A percentile compares a stretch with the other conserved stretches of the same genome.
phyloP scores from a whole-genome alignment of 208 protist genomes.

The Wallacemonas sp. region DNA sequence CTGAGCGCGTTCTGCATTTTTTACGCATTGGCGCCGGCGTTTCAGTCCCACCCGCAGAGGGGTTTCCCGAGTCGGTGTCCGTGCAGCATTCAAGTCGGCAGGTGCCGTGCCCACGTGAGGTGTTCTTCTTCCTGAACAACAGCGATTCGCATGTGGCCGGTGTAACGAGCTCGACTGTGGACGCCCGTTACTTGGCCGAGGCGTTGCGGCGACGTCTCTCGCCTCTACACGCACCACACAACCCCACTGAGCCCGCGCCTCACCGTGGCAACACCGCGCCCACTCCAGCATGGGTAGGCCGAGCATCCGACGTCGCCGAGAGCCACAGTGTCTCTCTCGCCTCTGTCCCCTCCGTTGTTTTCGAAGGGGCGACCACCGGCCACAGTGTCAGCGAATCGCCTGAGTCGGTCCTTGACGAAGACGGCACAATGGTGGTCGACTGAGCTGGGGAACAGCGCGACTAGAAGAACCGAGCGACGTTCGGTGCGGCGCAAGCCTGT shows the following conservation, averaged over 20 bases:
- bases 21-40: conserved; percentile 3
- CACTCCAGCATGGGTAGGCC: too few species aligned
- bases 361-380: not conserved
- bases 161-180: conserved; percentile 69
- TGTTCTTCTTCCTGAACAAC: conserved; percentile 84
- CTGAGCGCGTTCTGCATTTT: conserved; percentile 52
- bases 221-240: not conserved
- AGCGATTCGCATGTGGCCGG: conserved; percentile 69
- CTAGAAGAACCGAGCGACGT: too few species aligned
- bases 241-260: not conserved
- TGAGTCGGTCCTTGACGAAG: too few species aligned
- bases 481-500: too few species aligned
- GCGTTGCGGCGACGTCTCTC: conserved; percentile 10
- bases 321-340: not conserved
- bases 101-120: conserved; percentile 26
- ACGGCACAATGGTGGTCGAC: too few species aligned
- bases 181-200: conserved; percentile 64
- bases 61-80: not conserved
- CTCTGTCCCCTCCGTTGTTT: not conserved
- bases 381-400: not conserved
- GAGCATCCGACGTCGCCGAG: not conserved
- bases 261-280: not conserved
- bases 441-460: too few species aligned
- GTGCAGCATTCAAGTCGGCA: not conserved
- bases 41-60: too few species aligned